Evolutionary conservation across 768 basidiomycete genomes (phyloP).

Genomic region (Psilocybe cubensis): DNA sequence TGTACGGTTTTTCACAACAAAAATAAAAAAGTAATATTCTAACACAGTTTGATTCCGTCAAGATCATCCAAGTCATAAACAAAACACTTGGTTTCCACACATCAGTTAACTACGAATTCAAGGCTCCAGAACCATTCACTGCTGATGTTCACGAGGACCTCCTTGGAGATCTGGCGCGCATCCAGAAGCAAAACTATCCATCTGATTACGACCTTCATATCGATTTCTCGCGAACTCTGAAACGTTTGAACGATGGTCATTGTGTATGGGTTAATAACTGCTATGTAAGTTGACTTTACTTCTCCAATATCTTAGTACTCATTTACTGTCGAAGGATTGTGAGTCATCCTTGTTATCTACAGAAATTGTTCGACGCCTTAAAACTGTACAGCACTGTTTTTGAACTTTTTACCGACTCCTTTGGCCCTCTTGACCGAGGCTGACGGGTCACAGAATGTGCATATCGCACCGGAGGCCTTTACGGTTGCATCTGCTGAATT

Average conservation of each 20-base stretch:
- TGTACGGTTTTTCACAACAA: slow-evolving; percentile 33
- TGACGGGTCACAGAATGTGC: slow-evolving; percentile 48
- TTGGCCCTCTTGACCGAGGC: slow-evolving; percentile 48
- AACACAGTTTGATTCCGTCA: background rate
- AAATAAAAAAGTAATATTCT: background rate
- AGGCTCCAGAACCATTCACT: slow-evolving; percentile 55
- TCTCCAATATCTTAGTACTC: background rate
- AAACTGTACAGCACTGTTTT: slow-evolving; percentile 37
- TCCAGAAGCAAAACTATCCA: slow-evolving; percentile 43
- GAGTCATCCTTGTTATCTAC: slow-evolving; percentile 12
- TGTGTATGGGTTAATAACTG: slow-evolving; percentile 58
- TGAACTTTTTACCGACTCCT: slow-evolving; percentile 55
- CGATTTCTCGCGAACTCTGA: slow-evolving; percentile 57
- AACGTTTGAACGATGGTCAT: slow-evolving; percentile 62
- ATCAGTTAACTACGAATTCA: slow-evolving; percentile 61
- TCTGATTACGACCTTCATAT: slow-evolving; percentile 62
- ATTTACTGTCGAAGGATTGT: slow-evolving; percentile 39
- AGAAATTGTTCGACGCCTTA: background rate
- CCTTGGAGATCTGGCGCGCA: slow-evolving; percentile 51
- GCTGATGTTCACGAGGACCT: slow-evolving; percentile 62
- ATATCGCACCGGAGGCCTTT: slow-evolving; percentile 62
- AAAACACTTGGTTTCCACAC: slow-evolving; percentile 67
- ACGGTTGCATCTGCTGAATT: slow-evolving; percentile 55
- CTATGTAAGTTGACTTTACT: slow-evolving; percentile 33
- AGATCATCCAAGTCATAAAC: slow-evolving; percentile 65